Percentiles rank a stretch among this genome's conserved stretches.
phyloP scores from a whole-genome alignment of 305 asterid genomes.

The Ilex paraguariensis region DNA sequence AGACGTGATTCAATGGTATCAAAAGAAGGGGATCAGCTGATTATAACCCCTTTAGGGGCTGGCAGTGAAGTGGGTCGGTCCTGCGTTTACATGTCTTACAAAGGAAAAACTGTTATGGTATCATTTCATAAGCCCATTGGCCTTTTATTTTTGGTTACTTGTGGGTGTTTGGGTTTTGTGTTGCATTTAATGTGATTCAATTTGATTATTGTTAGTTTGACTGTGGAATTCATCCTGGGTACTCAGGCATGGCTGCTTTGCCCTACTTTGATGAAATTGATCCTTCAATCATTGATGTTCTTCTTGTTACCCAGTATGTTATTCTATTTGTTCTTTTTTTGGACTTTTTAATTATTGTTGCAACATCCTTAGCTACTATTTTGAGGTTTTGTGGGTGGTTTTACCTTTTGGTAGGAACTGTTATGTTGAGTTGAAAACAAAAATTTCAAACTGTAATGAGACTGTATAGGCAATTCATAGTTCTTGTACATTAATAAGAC shows the following conservation, averaged over 20 bases:
- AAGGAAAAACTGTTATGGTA: constrained; percentile 85
- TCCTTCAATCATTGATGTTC: constrained; percentile 39
- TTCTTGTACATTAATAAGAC: too few species aligned
- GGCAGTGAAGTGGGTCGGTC: constrained; percentile 99
- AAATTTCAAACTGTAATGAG: too few species aligned
- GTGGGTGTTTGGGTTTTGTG: neutral
- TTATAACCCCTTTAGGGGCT: constrained; percentile 90
- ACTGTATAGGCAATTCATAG: too few species aligned
- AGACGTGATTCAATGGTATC: constrained; percentile 32
- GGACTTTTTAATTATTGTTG: neutral
- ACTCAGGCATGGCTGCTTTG: constrained; percentile 50
- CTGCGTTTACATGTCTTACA: constrained; percentile 83
- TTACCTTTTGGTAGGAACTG: neutral
- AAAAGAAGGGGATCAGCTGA: constrained; percentile 82
- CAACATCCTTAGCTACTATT: neutral
- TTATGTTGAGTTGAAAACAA: neutral
- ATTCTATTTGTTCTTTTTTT: neutral
- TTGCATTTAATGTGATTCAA: neutral
- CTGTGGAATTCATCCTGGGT: constrained; percentile 96
- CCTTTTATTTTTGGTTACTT: neutral
- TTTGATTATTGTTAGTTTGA: constrained; percentile 34
- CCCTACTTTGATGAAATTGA: too few species aligned
- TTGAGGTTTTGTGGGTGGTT: neutral
- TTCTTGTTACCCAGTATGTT: constrained; percentile 88
- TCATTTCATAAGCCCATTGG: too few species aligned